Base-by-base conservation (phyloP, 73 alveolate genomes). In the Paraurostyla sp. region DNA sequence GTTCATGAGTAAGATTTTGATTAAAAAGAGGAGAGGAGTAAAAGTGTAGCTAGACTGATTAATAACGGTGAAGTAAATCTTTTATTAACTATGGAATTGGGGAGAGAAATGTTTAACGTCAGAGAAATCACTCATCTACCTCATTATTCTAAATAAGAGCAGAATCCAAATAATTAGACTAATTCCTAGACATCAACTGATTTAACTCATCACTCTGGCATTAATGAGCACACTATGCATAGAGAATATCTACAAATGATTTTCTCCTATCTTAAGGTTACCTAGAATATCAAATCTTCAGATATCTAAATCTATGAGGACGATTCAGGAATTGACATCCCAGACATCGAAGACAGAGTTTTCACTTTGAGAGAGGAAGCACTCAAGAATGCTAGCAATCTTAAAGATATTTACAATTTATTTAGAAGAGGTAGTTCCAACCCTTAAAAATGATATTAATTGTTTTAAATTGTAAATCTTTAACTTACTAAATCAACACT, bases 311-410 rank as follows among this genome's bases (percentile, higher is more conserved):
- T 73, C 6, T 73, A 73, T 45, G 86, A 73, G 50, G 86, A 49
- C 30, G 86, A 73, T 45, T 73, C 65, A 43, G 52, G 71, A 25
- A 73, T 73, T 73, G 86, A 73, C 9, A 45, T 73, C 16, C 50
- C 27, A 25, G 86, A 43, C 2, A 11, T 73, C 52, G 86, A 73
- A 46, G 86, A 73, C 2, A 16, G 52, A 20, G 40, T 35, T 16
- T 23, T 13, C 11, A 73, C 86, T 11, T 27, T 73, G 9, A 73
- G 86, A 46, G 86, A 73, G 41, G 86, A 73, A 46, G 71, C 36
- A 20, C 49, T 73, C 30, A 48, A 38, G 29, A 51, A 73, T 43
- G 86, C 86, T 1, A 29, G 62, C 11, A 3, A 22, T 6, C 25
- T 73, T 13, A 43, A 46, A 45, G 25, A 73, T n/a, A 27, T 73